Evolutionary conservation across 2,329 filamentous ascomycete species (phyloP).

Genomic region (Stagonosporopsis chrysanthemi): DNA sequence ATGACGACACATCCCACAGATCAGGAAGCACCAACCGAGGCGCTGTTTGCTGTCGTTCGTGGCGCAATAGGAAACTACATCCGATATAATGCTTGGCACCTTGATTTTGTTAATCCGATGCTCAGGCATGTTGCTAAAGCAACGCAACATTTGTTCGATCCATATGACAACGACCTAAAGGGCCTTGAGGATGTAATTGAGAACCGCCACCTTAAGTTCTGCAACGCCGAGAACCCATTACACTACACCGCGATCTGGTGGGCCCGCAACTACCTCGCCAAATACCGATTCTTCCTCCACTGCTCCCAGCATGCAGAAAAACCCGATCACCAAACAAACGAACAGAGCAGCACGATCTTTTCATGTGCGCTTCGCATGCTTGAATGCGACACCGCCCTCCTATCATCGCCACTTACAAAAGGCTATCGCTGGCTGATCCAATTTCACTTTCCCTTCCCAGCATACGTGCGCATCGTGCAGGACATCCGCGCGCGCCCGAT

Average conservation of each 20-base stretch:
- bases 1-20: constrained; percentile 52
- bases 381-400: constrained; percentile 57
- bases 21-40: constrained; percentile 59
- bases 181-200: constrained; percentile 52
- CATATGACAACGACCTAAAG: constrained; percentile 38
- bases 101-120: constrained; percentile 57
- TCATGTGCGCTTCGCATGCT: constrained; percentile 51
- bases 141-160: constrained; percentile 16
- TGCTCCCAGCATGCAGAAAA: constrained; percentile 43
- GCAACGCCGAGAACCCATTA: constrained; percentile 35
- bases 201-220: constrained; percentile 47
- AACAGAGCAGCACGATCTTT: constrained; percentile 39
- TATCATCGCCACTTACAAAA: constrained; percentile 52
- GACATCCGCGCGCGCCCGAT: constrained; percentile 52
- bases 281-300: constrained; percentile 59
- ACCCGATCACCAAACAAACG: constrained; percentile 24
- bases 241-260: constrained; percentile 59
- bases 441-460: constrained; percentile 59
- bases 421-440: constrained; percentile 54
- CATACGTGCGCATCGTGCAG: constrained; percentile 57
- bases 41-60: constrained; percentile 60
- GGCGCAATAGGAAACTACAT: constrained; percentile 56
- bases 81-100: constrained; percentile 51
- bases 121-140: constrained; percentile 50
- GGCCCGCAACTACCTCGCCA: constrained; percentile 57